phyloP scores from a whole-genome alignment of 306 rosid species.

The Lathyrus tuberosus region DNA sequence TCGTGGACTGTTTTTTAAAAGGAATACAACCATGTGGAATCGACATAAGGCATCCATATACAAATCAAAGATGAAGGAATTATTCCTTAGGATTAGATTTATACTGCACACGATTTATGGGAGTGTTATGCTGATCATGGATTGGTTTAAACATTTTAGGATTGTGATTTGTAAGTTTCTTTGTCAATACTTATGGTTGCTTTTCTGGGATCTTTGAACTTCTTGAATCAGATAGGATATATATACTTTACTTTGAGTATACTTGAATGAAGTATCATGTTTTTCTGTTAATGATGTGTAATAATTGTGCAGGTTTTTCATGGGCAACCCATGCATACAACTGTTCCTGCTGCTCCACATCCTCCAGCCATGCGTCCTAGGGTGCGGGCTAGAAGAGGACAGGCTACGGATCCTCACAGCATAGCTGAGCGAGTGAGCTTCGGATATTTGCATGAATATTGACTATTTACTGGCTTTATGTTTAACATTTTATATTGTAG shows the following conservation, averaged over 20 bases:
- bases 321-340: conserved; percentile 71
- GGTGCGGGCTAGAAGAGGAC: conserved; percentile 97
- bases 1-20: no score
- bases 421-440: conserved; percentile 94
- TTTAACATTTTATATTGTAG: conserved; percentile 11
- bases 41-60: background rate
- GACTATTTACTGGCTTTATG: conserved; percentile 23
- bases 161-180: conserved; percentile 30
- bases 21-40: conserved; percentile 20
- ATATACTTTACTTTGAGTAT: conserved; percentile 15
- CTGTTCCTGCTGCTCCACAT: conserved; percentile 75
- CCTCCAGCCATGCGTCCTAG: conserved; percentile 96
- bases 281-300: conserved; percentile 20
- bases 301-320: conserved; percentile 70
- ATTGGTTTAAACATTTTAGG: conserved; percentile 18
- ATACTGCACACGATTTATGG: conserved; percentile 16
- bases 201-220: conserved; percentile 19
- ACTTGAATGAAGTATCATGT: background rate
- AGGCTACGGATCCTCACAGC: conserved; percentile 99
- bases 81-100: conserved; percentile 20
- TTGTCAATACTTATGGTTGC: background rate
- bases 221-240: conserved; percentile 23
- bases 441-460: conserved; percentile 21
- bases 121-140: conserved; percentile 24
- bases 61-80: background rate